Evolutionary conservation across 768 basidiomycete species (phyloP).

Genomic region (Lactarius akahatsu): DNA sequence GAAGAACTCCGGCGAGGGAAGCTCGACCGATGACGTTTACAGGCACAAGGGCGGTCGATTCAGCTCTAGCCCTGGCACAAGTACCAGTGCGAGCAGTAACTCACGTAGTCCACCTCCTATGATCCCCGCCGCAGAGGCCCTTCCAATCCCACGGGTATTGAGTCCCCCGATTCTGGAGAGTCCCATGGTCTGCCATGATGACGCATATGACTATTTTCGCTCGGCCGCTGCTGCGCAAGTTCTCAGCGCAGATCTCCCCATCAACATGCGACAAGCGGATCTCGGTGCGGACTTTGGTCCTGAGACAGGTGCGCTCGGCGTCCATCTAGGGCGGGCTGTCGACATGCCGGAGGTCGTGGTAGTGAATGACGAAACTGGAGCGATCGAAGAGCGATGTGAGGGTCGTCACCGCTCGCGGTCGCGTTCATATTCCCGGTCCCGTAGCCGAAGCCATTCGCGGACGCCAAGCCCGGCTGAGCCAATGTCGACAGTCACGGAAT

Average conservation of each 20-base stretch:
- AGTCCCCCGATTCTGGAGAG: conserved; percentile 19
- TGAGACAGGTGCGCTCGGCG: conserved; percentile 21
- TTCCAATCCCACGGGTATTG: conserved; percentile 17
- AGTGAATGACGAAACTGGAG: conserved; percentile 27
- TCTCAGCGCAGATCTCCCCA: conserved; percentile 8
- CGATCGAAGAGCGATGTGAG: conserved; percentile 25
- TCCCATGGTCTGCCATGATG: conserved; percentile 20
- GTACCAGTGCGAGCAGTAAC: conserved; percentile 27
- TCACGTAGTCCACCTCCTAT: conserved; percentile 26
- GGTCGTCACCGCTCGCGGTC: conserved; percentile 19
- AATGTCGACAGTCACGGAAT: conserved; percentile 19
- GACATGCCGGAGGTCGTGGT: conserved; percentile 29
- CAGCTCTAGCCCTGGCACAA: conserved; percentile 37
- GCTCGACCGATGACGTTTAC: conserved; percentile 37
- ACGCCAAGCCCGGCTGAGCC: conserved; percentile 29
- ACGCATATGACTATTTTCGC: conserved; percentile 19
- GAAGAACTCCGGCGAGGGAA: conserved; percentile 30
- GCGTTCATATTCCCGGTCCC: conserved; percentile 22
- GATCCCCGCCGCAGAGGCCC: conserved; percentile 19
- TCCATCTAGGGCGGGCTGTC: conserved; percentile 22
- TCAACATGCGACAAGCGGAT: conserved; percentile 16
- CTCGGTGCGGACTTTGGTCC: conserved; percentile 19
- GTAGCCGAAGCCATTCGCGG: conserved; percentile 28
- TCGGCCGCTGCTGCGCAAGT: conserved; percentile 18
- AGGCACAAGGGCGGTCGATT: conserved; percentile 39